phyloP scores from a whole-genome alignment of 208 protist genomes.

The Crithidia expoeki region DNA sequence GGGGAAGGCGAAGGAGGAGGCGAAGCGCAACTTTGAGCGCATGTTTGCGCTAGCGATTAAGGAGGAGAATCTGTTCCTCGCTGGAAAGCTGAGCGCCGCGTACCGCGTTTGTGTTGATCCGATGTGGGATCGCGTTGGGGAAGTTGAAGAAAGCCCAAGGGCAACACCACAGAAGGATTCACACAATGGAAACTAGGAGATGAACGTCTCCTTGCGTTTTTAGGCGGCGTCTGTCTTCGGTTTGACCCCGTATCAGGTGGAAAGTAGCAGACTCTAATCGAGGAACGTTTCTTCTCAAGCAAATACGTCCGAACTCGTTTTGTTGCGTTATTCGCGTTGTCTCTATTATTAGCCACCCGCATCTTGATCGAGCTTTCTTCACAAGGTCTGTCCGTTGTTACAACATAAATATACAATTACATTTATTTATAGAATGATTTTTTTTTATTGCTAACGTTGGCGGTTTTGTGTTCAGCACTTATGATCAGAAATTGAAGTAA shows the following conservation, averaged over 20 bases:
- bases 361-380: too few relatives aligned
- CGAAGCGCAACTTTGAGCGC: slow-evolving; percentile 62
- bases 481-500: too few relatives aligned
- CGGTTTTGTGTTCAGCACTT: too few relatives aligned
- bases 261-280: not conserved
- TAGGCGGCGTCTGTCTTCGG: not conserved
- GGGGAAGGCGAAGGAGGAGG: slow-evolving; percentile 41
- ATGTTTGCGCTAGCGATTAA: slow-evolving; percentile 65
- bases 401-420: too few relatives aligned
- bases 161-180: not conserved
- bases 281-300: too few relatives aligned
- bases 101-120: slow-evolving; percentile 79
- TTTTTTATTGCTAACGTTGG: too few relatives aligned
- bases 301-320: too few relatives aligned
- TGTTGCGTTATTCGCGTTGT: not conserved
- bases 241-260: too few relatives aligned
- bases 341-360: too few relatives aligned
- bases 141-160: slow-evolving; percentile 5
- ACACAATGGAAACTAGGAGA: not conserved
- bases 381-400: not conserved
- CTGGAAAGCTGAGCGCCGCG: slow-evolving; percentile 80
- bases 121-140: slow-evolving; percentile 51
- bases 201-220: not conserved
- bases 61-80: slow-evolving; percentile 68
- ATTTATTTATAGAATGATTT: too few relatives aligned